Base-by-base conservation (phyloP, 345 rosid species). In the Anastatica hierochuntica region DNA sequence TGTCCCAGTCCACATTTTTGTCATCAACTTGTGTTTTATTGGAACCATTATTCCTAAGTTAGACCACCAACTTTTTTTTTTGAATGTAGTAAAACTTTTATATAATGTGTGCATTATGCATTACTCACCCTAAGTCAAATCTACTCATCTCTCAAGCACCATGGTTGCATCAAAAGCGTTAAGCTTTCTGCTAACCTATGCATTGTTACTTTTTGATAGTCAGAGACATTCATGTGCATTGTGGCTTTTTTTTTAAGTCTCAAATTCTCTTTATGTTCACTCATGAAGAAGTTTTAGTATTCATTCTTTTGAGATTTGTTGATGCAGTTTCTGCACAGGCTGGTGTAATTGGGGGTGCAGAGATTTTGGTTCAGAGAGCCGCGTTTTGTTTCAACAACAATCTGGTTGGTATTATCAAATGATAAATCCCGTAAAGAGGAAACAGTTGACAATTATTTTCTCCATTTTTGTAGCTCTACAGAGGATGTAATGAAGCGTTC, bases 301-400 rank as follows among this genome's bases (percentile, higher is more conserved):
- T 39, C 24, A 10, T 14, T 48, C 8, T 47, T 38, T 17, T 57
- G 60, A n/a, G 41, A 29, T 58, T 38, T n/a, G 21, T 58, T 58
- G 55, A 44, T 58, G 43, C 74, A 79, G 82, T 68, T 12, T 8
- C 29, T 39, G 70, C 75, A 10, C 68, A 66, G 17, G 49, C 27
- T 7, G 64, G 62, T 41, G 31, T 64, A 5, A 55, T 49, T 1
- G 64, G 70, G 0, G 70, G 64, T 0, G 70, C 79, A 6, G 76
- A 49, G 12, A 51, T 66, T 44, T 57, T 34, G 37, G 53, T 63
- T 39, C 65, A 70, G 48, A 62, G 72, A 36, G 86, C 79, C 2
- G 44, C 74, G 6, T 56, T 45, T 10, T 77, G 80, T 69, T 77
- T 77, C 71, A 61, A 69, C 50, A 67, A 73, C 20, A 61, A 74